Evolutionary conservation across 177 flowering plant species (phyloP).

Genomic region (Vitis hybrid): DNA sequence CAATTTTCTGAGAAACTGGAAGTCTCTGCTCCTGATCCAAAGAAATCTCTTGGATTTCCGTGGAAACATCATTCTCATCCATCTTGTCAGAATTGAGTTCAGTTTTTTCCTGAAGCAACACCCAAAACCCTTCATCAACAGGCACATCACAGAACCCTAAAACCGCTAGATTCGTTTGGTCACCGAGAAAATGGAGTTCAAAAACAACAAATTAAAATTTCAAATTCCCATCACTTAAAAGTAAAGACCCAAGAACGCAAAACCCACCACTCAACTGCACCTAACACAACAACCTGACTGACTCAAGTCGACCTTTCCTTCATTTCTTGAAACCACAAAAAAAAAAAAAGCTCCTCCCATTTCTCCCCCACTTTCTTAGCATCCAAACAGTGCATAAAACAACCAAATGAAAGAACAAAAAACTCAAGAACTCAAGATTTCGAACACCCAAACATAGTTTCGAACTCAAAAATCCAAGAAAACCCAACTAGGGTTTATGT

Average conservation of each 20-base stretch:
- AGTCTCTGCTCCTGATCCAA: slow-evolving; percentile 37
- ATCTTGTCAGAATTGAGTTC: slow-evolving; percentile 12
- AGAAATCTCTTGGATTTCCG: slow-evolving; percentile 24
- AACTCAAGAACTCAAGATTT: no score
- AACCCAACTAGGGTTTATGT: not conserved
- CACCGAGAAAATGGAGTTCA: not conserved
- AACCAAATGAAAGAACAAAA: no score
- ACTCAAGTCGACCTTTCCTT: no score
- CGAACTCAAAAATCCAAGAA: not conserved
- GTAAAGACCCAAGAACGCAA: no score
- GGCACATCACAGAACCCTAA: not conserved
- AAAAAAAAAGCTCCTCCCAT: no score
- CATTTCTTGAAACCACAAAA: not conserved
- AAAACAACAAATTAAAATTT: not conserved
- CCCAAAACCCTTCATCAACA: not conserved
- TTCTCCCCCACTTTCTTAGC: no score
- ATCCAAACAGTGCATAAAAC: no score
- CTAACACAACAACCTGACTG: no score
- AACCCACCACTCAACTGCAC: no score
- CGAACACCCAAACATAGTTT: no score
- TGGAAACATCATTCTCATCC: slow-evolving; percentile 23
- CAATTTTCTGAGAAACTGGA: slow-evolving; percentile 47
- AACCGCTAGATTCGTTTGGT: not conserved
- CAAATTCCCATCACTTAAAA: not conserved
- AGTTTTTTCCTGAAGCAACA: slow-evolving; percentile 18